Evolutionary conservation across 306 rosid genomes (phyloP).

Genomic region (Pyrus betulifolia): DNA sequence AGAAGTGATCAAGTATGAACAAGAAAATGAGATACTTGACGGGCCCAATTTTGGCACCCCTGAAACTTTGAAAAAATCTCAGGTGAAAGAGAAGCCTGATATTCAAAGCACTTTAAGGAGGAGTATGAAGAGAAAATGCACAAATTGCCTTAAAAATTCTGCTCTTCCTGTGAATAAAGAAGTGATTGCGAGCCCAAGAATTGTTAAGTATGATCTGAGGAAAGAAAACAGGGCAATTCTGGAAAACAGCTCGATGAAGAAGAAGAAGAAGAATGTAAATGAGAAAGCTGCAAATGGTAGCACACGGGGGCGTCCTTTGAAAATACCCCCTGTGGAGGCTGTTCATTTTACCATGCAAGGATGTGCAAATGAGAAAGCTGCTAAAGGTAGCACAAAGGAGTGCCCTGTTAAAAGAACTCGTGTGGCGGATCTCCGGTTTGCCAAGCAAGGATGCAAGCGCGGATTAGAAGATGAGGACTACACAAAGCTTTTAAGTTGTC

Average conservation of each 20-base stretch:
- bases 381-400: neutral
- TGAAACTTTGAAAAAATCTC: neutral
- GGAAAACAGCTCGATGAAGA: neutral
- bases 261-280: neutral
- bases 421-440: neutral
- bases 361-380: neutral
- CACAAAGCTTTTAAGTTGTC: slow-evolving; percentile 8
- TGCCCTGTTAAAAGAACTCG: neutral
- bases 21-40: slow-evolving; percentile 2
- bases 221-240: neutral
- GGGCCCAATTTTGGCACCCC: neutral
- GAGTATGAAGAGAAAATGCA: neutral
- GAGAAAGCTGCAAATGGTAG: neutral
- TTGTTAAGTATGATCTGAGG: neutral
- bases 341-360: too few species aligned
- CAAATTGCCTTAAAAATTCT: neutral
- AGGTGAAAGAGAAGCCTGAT: slow-evolving; percentile 1
- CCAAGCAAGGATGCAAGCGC: neutral
- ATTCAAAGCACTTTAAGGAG: neutral
- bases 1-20: slow-evolving; percentile 21
- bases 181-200: slow-evolving; percentile 1
- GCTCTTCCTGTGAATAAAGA: neutral
- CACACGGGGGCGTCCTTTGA: neutral
- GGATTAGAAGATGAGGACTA: slow-evolving; percentile 28
- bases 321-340: neutral